Percentiles rank a stretch among this genome's conserved stretches.
These are phyloP conservation scores for Metroxylon sagu DNA, from an alignment of 176 grass and related monocot species.

Conservation along the genomic window DNA sequence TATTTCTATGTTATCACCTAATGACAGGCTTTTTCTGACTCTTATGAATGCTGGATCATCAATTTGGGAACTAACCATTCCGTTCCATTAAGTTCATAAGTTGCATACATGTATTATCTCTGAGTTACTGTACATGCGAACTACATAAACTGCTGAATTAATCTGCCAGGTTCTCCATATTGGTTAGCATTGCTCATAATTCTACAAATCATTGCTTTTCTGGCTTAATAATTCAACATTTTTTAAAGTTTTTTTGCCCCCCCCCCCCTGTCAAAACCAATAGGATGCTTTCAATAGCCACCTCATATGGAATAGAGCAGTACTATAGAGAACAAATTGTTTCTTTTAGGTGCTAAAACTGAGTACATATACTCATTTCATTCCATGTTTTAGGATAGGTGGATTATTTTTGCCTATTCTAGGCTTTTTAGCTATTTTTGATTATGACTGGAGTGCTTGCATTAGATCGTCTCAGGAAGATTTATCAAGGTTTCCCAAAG, in stretches of 20 bases:
- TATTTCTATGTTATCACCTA: neutral
- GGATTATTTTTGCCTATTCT: conserved; percentile 7
- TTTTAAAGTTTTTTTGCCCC: no score
- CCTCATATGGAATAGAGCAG: no score
- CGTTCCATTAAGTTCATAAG: no score
- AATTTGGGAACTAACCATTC: neutral
- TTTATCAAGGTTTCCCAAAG: conserved; percentile 82
- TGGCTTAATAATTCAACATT: no score
- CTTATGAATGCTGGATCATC: neutral
- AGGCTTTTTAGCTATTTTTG: conserved; percentile 16
- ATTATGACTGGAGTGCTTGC: conserved; percentile 43
- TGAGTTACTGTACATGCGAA: no score
- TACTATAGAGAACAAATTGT: no score
- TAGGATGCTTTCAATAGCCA: neutral
- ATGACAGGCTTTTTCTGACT: neutral
- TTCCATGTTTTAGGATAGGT: conserved; percentile 2
- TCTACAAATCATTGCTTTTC: no score
- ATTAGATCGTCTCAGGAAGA: conserved; percentile 67
- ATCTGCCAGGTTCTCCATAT: no score
- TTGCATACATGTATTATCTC: no score
- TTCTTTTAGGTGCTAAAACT: conserved; percentile 12
- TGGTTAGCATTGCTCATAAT: no score
- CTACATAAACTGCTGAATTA: no score
- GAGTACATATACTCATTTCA: conserved; percentile 9
- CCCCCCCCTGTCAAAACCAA: no score